Percentiles rank a stretch among this genome's conserved stretches.
phyloP scores from a whole-genome alignment of 108 stramenopile species.

The Nannochloropsis granulata region DNA sequence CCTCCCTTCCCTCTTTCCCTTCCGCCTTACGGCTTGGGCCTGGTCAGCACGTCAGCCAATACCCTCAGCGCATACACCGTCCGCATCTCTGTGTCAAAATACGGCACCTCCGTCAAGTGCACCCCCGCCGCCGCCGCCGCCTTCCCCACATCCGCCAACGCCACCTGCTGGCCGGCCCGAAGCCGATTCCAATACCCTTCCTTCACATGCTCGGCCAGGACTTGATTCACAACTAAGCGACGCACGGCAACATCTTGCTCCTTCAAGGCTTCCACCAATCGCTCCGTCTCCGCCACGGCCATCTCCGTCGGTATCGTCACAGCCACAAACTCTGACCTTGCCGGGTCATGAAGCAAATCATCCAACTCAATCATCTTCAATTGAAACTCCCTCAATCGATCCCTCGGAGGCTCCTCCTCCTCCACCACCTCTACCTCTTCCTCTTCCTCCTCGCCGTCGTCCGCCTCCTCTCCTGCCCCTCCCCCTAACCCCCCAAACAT shows the following conservation, averaged over 20 bases:
- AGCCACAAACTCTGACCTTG: not conserved
- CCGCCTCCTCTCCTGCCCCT: not conserved
- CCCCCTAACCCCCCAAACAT: conserved; percentile 12
- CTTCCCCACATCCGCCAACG: not conserved
- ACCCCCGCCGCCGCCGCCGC: not conserved
- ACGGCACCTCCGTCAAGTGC: conserved; percentile 4
- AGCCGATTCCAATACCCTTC: not conserved
- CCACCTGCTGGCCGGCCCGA: not conserved
- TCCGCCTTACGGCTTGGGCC: not conserved
- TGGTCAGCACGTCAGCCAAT: not conserved
- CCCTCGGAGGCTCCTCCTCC: not conserved
- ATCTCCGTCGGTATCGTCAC: conserved; percentile 11
- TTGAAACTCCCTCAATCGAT: conserved; percentile 27
- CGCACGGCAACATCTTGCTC: not conserved
- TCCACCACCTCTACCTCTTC: not conserved
- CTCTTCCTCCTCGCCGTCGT: conserved; percentile 3
- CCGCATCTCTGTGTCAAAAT: not conserved
- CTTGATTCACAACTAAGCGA: conserved; percentile 5
- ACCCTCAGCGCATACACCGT: not conserved
- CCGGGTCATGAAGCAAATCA: conserved; percentile 1
- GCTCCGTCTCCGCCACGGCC: conserved; percentile 5
- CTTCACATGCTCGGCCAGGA: not conserved
- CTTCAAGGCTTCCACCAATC: not conserved
- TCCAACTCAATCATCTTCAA: conserved; percentile 29
- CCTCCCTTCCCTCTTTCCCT: not conserved